Evolutionary conservation across 371 early-diverging fungal genomes (phyloP), one percentile per base, ranked within the genome.

Genomic region (Funneliformis caledonium): DNA sequence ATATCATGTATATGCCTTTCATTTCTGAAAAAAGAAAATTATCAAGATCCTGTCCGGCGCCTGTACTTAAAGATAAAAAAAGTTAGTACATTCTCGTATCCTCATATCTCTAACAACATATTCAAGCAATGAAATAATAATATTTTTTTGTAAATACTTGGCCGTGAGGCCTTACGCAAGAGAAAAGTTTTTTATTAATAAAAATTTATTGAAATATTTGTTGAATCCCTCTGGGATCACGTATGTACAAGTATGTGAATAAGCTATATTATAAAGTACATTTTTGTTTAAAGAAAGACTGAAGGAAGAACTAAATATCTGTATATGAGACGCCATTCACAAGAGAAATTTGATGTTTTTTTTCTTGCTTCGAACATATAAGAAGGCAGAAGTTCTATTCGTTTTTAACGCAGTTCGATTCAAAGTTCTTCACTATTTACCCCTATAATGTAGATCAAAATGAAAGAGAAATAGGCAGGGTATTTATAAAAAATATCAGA

Each of bases 181-280:
- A 26, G 26, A 26, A 26, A 26, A 26, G 26, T 26, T 26, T 26
- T 26, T 26, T 26, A 26, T 26, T 26, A 26, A 26, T 26, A 26
- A 26, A 26, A 26, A 26, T 26, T 26, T 26, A 26, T 16, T 16
- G 1, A 16, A 42, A 22, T 16, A 69, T 16, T 16, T 3, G 22
- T 69, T 69, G 26, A 0, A 26, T 26, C 26, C 26, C 26, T 26
- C 26, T 26, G 26, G 26, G 26, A 26, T 26, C 26, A 69, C 69
- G 69, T 33, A 69, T 22, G 69, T 22, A 33, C 16, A 69, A 69
- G 69, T 69, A 69, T 69, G 43, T 69, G 69, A 69, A 69, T 69
- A 69, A 69, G 69, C 69, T 69, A 69, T 69, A 69, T 69, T 69
- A 69, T 61, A 61, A 61, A 61, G 61, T 61, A 61, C 2, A n/a